phyloP scores from a whole-genome alignment of 345 rosid genomes.

The Ailanthus altissimus region DNA sequence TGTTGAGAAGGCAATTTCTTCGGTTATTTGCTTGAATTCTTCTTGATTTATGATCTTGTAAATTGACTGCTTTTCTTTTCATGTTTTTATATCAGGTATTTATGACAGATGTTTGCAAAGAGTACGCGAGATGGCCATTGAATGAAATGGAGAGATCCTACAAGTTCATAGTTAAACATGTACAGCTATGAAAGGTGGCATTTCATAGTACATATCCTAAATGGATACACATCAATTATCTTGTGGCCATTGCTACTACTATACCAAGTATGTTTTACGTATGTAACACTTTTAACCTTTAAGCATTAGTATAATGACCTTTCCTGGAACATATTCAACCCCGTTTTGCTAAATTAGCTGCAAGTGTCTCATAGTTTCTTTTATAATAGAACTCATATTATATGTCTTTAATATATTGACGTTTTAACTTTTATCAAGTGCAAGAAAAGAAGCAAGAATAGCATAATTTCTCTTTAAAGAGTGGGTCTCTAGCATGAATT shows the following conservation, averaged over 20 bases:
- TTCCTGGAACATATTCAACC: background rate
- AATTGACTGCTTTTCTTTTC: background rate
- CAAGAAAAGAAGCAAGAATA: too few relatives aligned
- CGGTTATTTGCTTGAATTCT: background rate
- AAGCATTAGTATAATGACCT: background rate
- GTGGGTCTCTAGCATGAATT: too few relatives aligned
- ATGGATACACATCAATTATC: conserved; percentile 86
- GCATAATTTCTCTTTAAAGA: too few relatives aligned
- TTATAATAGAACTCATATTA: background rate
- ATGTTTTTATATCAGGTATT: conserved; percentile 45
- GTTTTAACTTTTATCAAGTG: too few relatives aligned
- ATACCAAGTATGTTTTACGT: conserved; percentile 67
- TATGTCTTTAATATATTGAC: background rate
- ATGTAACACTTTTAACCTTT: background rate
- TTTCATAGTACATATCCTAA: conserved; percentile 88
- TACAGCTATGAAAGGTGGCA: conserved; percentile 90
- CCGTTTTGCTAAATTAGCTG: background rate
- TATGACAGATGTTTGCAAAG: conserved; percentile 97
- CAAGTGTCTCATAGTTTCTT: background rate
- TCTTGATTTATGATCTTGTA: background rate
- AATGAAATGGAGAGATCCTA: conserved; percentile 90
- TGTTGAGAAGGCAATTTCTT: background rate
- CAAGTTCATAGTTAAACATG: conserved; percentile 98
- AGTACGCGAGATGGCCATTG: conserved; percentile 94
- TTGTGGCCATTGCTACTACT: conserved; percentile 87